A percentile compares a stretch with the other conserved stretches of the same genome.
Evolutionary conservation across 2,329 filamentous ascomycete species (phyloP).

Genomic region (Penicillium concentricum): DNA sequence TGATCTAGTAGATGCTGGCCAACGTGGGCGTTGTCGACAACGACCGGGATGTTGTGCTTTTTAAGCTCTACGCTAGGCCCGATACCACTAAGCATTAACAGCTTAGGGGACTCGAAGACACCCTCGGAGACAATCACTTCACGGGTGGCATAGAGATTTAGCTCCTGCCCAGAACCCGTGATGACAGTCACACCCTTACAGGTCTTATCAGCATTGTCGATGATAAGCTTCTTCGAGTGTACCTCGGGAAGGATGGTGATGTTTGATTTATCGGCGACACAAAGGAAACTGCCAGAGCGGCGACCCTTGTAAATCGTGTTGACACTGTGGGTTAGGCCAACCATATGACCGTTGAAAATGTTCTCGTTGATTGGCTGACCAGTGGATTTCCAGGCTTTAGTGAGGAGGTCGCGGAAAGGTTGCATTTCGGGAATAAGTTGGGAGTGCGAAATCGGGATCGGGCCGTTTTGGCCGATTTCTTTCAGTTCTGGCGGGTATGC

Average conservation of each 20-base stretch:
- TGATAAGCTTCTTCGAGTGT: constrained; percentile 55
- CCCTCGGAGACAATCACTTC: constrained; percentile 53
- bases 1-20: constrained; percentile 40
- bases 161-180: constrained; percentile 39
- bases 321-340: constrained; percentile 54
- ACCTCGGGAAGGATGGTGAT: constrained; percentile 52
- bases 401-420: constrained; percentile 48
- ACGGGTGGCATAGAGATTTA: constrained; percentile 49
- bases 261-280: constrained; percentile 55
- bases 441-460: constrained; percentile 55
- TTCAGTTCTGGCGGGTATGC: constrained; percentile 49
- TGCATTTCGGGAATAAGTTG: constrained; percentile 55
- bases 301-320: constrained; percentile 60
- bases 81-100: constrained; percentile 51
- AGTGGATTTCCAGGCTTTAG: constrained; percentile 54
- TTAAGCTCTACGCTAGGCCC: constrained; percentile 45
- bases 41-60: constrained; percentile 30
- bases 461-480: constrained; percentile 54
- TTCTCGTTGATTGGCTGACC: constrained; percentile 54
- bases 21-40: constrained; percentile 33
- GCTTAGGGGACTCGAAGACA: constrained; percentile 53
- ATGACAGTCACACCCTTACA: constrained; percentile 52
- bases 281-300: constrained; percentile 54
- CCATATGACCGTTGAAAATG: constrained; percentile 57
- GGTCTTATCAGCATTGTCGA: constrained; percentile 44